phyloP scores from a whole-genome alignment of 2,329 filamentous ascomycete species.

The Penicillium sclerotiorum region DNA sequence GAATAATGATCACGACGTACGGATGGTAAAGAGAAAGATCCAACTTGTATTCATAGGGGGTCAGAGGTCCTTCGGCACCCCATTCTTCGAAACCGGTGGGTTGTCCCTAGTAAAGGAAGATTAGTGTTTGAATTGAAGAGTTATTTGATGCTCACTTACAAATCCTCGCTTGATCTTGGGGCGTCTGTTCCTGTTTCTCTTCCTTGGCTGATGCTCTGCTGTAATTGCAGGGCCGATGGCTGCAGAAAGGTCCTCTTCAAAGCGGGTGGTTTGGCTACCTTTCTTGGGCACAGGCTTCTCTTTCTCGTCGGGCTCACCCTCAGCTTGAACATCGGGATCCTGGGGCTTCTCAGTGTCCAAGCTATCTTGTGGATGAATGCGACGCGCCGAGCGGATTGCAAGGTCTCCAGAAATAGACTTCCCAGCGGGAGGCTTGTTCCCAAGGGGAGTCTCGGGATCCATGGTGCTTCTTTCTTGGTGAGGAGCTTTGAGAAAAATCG shows the following conservation, averaged over 20 bases:
- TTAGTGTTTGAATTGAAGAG: background rate
- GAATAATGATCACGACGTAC: too few species aligned
- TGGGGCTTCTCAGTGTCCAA: background rate
- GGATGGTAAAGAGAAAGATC: conserved; percentile 70
- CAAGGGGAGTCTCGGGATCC: too few species aligned
- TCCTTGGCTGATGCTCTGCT: conserved; percentile 17
- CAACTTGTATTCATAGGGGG: conserved; percentile 65
- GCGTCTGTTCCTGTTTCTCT: conserved; percentile 38
- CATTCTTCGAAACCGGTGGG: conserved; percentile 77
- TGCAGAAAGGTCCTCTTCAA: background rate
- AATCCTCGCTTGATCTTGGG: conserved; percentile 45
- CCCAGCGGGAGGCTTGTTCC: background rate
- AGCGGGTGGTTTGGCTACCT: background rate
- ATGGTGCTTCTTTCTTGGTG: too few species aligned
- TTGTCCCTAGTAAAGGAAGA: conserved; percentile 36
- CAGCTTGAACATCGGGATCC: too few species aligned
- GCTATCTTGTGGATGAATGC: background rate
- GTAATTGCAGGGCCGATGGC: background rate
- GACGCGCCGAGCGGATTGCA: background rate
- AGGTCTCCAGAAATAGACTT: background rate
- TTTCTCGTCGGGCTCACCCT: background rate
- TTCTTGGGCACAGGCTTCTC: background rate
- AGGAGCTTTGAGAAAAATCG: too few species aligned
- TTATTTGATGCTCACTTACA: conserved; percentile 7
- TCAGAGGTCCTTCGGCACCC: conserved; percentile 78